A percentile compares a stretch with the other conserved stretches of the same genome.
These are phyloP conservation scores for Fonsecaea erecta DNA, from an alignment of 2,329 filamentous ascomycete genomes.

Conservation along the genomic window DNA sequence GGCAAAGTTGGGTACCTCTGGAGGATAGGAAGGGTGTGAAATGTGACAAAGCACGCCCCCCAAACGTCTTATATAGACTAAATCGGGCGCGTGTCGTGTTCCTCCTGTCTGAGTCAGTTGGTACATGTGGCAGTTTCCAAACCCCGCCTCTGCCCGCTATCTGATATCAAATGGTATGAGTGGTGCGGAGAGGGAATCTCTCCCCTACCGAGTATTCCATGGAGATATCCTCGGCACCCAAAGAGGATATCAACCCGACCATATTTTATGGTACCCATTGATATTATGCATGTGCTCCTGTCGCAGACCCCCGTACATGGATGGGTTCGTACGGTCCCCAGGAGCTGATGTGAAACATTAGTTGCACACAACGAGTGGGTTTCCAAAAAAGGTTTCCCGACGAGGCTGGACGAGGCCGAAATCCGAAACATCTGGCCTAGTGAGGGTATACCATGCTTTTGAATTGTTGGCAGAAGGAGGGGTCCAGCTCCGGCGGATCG, in stretches of 20 bases:
- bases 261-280: no score
- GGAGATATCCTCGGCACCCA: background rate
- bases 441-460: background rate
- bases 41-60: background rate
- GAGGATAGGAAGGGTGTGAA: background rate
- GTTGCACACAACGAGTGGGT: background rate
- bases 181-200: background rate
- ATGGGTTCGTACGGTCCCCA: background rate
- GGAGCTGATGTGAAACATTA: background rate
- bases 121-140: background rate
- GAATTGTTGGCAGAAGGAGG: background rate
- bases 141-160: background rate
- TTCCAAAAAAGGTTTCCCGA: conserved; percentile 11
- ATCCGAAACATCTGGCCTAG: background rate
- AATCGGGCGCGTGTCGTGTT: background rate
- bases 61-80: background rate
- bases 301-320: background rate
- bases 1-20: background rate
- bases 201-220: background rate
- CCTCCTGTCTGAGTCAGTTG: conserved; percentile 2
- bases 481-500: background rate
- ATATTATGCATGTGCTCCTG: background rate
- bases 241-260: background rate
- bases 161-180: background rate
- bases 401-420: background rate